Conservation (phyloP, 495 filamentous ascomycete species). For the Penicillium simplicissimum region DNA sequence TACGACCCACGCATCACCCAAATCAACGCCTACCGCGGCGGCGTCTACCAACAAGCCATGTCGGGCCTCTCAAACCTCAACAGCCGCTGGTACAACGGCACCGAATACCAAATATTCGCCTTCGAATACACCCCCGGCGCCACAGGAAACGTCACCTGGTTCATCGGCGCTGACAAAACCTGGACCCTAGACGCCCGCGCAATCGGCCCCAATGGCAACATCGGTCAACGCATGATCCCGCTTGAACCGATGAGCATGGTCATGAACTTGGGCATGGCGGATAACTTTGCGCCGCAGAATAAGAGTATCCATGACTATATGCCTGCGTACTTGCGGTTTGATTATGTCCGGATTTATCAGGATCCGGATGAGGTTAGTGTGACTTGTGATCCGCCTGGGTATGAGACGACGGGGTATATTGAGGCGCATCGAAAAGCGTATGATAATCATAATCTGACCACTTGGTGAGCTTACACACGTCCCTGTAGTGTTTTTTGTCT, state of each 20-base stretch:
- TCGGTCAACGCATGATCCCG: conserved; percentile 68
- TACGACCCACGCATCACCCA: conserved; percentile 59
- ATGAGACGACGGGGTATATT: conserved; percentile 73
- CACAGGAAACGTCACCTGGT: conserved; percentile 64
- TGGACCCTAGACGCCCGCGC: conserved; percentile 68
- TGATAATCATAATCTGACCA: conserved; percentile 64
- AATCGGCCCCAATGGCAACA: conserved; percentile 70
- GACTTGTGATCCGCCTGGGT: conserved; percentile 72
- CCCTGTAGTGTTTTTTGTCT: conserved; percentile 5
- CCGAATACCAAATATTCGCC: conserved; percentile 68
- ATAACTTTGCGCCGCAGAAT: conserved; percentile 64
- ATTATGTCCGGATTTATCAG: conserved; percentile 78
- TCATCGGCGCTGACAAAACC: conserved; percentile 62
- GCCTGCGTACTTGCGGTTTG: conserved; percentile 70
- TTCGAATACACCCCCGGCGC: conserved; percentile 72
- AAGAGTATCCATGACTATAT: conserved; percentile 54
- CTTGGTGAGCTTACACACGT: conserved; percentile 32
- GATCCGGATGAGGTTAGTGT: conserved; percentile 57
- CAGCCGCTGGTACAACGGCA: conserved; percentile 75
- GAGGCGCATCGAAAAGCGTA: conserved; percentile 61
- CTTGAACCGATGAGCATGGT: conserved; percentile 69
- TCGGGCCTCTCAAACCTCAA: conserved; percentile 73
- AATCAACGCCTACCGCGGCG: conserved; percentile 68
- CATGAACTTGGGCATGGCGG: conserved; percentile 74
- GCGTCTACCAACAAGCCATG: conserved; percentile 70